Evolutionary conservation across 176 grass and related monocot genomes (phyloP), one percentile per base, ranked within the genome.

Genomic region (Carex kokanica): DNA sequence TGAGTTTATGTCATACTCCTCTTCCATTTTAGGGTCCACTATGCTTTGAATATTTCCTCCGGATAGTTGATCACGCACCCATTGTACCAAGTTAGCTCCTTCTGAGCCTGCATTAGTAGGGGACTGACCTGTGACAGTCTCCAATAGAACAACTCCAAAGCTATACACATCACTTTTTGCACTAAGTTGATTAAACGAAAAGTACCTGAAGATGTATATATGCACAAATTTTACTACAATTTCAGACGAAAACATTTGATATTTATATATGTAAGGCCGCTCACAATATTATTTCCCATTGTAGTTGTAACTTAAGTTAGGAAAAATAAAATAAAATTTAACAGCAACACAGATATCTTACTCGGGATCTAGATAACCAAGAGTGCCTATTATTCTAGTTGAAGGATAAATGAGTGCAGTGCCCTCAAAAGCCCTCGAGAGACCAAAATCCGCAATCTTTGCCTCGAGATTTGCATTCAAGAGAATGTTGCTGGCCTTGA

Each of bases 121-220:
- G 47, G 85, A 24, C 41, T 63, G 59, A 6, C 91, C 88, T 0
- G 86, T 93, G 16, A 93, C 60, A 7, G 82, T 18, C 64, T 93
- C 88, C 13, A 93, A 29, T 8, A 90, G 75, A 2, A 93, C 80
- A 17, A 93, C 68, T 1, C 88, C 88, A 12, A 88, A 93, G 40
- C 91, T 88, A 9, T 78, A 90, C 5, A 90, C 81, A 3, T 90
- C 91, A 18, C 88, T 93, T 71, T 86, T 93, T 56, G 83, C 81
- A 25, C 84, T 91, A 0, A 85, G 65, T 27, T 88, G 84, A 54
- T 31, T 55, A 12, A 59, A 45, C 2, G 18, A 69, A 61, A 88
- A 64, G 40, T 88, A 90, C 82, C 88, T 93, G 29, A 17, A 43
- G n/a, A n/a, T 14, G 15, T 24, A 11, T 2, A 10, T 47, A 47